phyloP scores from a whole-genome alignment of 2,329 filamentous ascomycete species.

The Gaeumannomyces tritici region DNA sequence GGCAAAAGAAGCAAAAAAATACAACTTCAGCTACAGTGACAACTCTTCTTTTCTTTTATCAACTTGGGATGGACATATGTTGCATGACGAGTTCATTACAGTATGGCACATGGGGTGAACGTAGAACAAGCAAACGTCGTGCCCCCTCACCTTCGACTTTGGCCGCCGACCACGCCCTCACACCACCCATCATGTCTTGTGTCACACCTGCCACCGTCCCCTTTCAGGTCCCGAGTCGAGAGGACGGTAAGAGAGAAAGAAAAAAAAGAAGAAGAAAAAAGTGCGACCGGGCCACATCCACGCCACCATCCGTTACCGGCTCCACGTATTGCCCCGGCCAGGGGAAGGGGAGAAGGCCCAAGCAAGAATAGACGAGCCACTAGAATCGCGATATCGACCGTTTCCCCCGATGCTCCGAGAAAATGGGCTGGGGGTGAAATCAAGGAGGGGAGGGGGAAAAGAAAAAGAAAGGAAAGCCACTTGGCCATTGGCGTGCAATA shows the following conservation, averaged over 20 bases:
- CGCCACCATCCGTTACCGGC: too few species aligned
- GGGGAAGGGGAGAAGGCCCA: too few species aligned
- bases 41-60: not conserved
- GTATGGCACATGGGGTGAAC: not conserved
- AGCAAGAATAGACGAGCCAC: not conserved
- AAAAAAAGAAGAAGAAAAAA: too few species aligned
- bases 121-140: not conserved
- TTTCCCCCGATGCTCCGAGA: not conserved
- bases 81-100: too few species aligned
- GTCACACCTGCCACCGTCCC: too few species aligned
- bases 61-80: too few species aligned
- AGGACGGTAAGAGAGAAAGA: too few species aligned
- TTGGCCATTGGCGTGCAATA: too few species aligned
- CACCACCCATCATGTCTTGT: not conserved
- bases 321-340: too few species aligned
- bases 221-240: too few species aligned
- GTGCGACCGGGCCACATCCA: too few species aligned
- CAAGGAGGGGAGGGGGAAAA: too few species aligned
- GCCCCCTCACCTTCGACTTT: not conserved
- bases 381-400: not conserved
- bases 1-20: not conserved
- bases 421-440: not conserved
- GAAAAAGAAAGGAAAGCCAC: not conserved
- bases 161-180: not conserved
- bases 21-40: not conserved